Evolutionary conservation across 169 alveolate species (phyloP).

Genomic region (Amoebophrya sp.): DNA sequence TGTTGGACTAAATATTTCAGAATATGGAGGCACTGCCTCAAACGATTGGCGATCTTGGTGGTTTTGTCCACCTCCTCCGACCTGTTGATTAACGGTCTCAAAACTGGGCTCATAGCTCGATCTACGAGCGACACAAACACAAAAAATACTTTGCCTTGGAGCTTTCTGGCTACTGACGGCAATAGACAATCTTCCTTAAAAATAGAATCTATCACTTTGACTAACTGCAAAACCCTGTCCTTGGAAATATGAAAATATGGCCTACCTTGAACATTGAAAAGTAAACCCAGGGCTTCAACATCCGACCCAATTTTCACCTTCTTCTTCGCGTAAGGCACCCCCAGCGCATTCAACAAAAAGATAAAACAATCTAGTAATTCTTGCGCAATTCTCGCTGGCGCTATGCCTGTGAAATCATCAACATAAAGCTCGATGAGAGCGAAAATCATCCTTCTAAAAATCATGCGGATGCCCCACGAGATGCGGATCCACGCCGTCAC

Average conservation of each 20-base stretch:
- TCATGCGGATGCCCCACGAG: neutral
- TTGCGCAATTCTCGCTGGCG: neutral
- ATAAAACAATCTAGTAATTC: neutral
- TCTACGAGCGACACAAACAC: neutral
- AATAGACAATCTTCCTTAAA: neutral
- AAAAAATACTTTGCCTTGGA: neutral
- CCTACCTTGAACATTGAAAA: neutral
- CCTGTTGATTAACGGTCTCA: neutral
- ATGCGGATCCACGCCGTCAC: neutral
- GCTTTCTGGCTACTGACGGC: neutral
- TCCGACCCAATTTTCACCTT: neutral
- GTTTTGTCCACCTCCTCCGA: neutral
- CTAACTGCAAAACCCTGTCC: neutral
- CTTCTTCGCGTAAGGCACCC: neutral
- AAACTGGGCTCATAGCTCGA: neutral
- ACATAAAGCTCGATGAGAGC: neutral
- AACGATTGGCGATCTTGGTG: neutral
- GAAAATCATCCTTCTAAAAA: neutral
- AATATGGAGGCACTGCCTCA: neutral
- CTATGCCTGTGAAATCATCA: neutral
- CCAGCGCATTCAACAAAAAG: neutral
- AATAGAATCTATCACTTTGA: neutral
- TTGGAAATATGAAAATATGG: neutral
- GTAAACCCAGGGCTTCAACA: neutral
- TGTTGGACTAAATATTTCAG: too few relatives aligned